A percentile compares a stretch with the other conserved stretches of the same genome.
Evolutionary conservation across 225 moss, liverwort and hornwort genomes (phyloP).

Genomic region (Climacium dendroides): DNA sequence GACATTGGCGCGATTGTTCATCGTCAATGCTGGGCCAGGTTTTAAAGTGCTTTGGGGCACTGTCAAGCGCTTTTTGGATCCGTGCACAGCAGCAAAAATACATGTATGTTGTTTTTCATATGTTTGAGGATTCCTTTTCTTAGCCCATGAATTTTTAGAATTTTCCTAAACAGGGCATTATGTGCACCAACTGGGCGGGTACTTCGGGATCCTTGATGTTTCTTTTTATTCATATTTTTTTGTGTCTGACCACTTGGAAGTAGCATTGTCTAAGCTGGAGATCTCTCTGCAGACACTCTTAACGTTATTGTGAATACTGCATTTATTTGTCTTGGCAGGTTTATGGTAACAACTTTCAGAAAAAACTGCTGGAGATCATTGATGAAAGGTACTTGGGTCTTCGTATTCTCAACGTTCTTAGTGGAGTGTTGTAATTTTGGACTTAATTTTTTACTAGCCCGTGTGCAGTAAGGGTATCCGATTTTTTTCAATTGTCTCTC

Average conservation of each 20-base stretch:
- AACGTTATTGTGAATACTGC: not conserved
- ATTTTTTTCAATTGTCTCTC: not conserved
- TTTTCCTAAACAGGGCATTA: not conserved
- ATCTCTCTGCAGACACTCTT: not conserved
- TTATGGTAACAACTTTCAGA: conserved; percentile 42
- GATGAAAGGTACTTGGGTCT: conserved; percentile 33
- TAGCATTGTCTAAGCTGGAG: not conserved
- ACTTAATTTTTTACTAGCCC: not conserved
- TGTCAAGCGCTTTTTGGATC: conserved; percentile 51
- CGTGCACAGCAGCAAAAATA: conserved; percentile 37
- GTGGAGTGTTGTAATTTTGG: not conserved
- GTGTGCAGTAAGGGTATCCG: not conserved
- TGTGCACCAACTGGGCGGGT: not conserved
- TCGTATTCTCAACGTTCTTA: not conserved
- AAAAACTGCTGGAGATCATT: conserved; percentile 48
- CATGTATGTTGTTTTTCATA: conserved; percentile 9
- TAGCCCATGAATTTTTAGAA: not conserved
- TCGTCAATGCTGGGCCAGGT: conserved; percentile 59
- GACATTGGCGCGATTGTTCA: conserved; percentile 49
- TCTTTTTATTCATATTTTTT: not conserved
- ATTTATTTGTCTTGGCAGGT: conserved; percentile 22
- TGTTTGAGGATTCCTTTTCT: not conserved
- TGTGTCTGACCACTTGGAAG: not conserved
- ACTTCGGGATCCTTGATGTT: not conserved
- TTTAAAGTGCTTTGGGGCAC: conserved; percentile 49